A percentile compares a stretch with the other conserved stretches of the same genome.
These are phyloP conservation scores for Annulohypoxylon nitens DNA, from an alignment of 495 filamentous ascomycete genomes.

Conservation along the genomic window DNA sequence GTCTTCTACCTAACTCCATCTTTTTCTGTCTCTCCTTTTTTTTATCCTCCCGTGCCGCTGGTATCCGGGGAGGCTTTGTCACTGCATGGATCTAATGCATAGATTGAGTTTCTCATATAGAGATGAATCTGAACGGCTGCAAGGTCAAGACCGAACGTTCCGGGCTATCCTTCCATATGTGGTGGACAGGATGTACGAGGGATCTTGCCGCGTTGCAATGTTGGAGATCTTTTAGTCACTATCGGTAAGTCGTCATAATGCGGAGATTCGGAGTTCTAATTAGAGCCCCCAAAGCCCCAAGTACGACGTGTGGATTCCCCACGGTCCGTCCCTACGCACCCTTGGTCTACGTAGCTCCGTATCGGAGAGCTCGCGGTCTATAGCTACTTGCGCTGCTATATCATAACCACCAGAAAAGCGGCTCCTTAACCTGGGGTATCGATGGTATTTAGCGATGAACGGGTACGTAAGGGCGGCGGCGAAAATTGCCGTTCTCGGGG, in stretches of 20 bases:
- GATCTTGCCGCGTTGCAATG: conserved; percentile 1
- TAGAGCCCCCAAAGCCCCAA: background rate
- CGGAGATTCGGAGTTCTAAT: conserved; percentile 2
- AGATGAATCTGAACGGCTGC: conserved; percentile 13
- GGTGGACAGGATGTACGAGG: background rate
- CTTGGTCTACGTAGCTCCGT: background rate
- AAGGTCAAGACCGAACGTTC: conserved; percentile 15
- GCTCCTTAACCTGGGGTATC: background rate
- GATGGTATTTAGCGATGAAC: background rate
- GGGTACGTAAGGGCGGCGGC: background rate
- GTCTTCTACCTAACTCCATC: background rate
- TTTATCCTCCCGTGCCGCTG: background rate
- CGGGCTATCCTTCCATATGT: conserved; percentile 3
- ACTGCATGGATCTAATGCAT: background rate
- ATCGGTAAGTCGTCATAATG: conserved; percentile 11
- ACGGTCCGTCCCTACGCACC: background rate
- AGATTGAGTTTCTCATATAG: background rate
- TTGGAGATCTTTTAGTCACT: conserved; percentile 9
- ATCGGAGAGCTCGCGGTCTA: conserved; percentile 5
- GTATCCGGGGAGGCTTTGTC: background rate
- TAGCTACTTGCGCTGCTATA: background rate
- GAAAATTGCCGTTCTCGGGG: background rate
- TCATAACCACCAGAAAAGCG: background rate
- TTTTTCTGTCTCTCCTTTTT: background rate
- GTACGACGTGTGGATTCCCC: background rate